Conservation (phyloP, 2,329 filamentous ascomycete genomes). For the Monosporascus sp. region DNA sequence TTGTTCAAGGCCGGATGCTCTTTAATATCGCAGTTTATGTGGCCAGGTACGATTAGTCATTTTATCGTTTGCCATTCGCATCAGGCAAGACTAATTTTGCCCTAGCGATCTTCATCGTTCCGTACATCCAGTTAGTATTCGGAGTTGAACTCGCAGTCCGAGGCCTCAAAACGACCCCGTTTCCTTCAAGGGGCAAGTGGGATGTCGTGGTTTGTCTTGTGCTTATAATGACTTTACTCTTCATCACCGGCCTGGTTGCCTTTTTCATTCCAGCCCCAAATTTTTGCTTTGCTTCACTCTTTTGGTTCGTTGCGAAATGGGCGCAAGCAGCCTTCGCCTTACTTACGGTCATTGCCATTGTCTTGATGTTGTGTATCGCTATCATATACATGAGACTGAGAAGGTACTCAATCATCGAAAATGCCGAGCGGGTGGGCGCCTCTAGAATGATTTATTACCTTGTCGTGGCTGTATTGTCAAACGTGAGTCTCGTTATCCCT, state of each 20-base stretch:
- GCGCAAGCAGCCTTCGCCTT: constrained; percentile 53
- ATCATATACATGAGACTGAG: constrained; percentile 55
- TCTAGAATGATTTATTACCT: constrained; percentile 69
- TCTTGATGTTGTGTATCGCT: constrained; percentile 46
- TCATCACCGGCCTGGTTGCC: constrained; percentile 56
- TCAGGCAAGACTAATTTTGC: constrained; percentile 18
- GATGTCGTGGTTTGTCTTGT: constrained; percentile 53
- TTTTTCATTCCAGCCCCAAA: constrained; percentile 50
- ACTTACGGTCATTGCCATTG: constrained; percentile 43
- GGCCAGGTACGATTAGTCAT: constrained; percentile 46
- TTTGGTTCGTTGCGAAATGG: constrained; percentile 62
- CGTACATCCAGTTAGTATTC: constrained; percentile 62
- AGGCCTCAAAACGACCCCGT: constrained; percentile 49
- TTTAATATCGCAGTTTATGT: constrained; percentile 51
- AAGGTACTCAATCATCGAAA: constrained; percentile 48
- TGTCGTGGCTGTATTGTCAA: constrained; percentile 49
- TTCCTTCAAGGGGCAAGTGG: constrained; percentile 56
- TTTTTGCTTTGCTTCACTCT: constrained; percentile 62
- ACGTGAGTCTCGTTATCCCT: constrained; percentile 38
- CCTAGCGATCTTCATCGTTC: constrained; percentile 61
- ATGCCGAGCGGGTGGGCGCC: constrained; percentile 56
- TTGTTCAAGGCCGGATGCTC: constrained; percentile 50
- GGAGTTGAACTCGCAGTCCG: constrained; percentile 56
- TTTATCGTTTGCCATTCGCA: not conserved
- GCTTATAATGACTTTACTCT: constrained; percentile 43